These are phyloP conservation scores for Parastagonospora avenae DNA, from an alignment of 2,329 filamentous ascomycete species.

Conservation along the genomic window DNA sequence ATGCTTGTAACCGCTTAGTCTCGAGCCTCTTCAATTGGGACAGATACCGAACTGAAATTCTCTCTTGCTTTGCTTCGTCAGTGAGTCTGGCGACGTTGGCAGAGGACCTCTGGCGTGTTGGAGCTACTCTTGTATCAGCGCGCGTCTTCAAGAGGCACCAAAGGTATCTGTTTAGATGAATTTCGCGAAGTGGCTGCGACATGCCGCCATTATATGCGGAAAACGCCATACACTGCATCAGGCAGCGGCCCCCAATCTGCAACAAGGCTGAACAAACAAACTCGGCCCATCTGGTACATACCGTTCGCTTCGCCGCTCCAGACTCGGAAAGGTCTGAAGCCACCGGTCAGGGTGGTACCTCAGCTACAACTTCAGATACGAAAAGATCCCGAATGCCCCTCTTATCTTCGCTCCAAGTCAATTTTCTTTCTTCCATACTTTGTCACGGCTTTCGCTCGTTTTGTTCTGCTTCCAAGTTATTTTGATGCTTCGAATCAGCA, in stretches of 20 bases:
- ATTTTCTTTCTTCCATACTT: background rate
- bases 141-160: too few relatives aligned
- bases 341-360: constrained; percentile 30
- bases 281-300: constrained; percentile 9
- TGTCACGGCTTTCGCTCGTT: background rate
- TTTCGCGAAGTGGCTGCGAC: too few relatives aligned
- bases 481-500: background rate
- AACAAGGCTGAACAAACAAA: constrained; percentile 6
- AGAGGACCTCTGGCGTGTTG: too few relatives aligned
- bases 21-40: background rate
- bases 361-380: constrained; percentile 26
- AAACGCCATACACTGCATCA: background rate
- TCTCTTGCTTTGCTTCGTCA: background rate
- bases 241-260: constrained; percentile 8
- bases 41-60: background rate
- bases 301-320: constrained; percentile 19
- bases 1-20: constrained; percentile 3
- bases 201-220: too few relatives aligned
- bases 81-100: background rate
- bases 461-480: background rate
- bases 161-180: too few relatives aligned
- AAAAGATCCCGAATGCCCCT: constrained; percentile 5
- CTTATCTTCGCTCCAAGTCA: too few relatives aligned
- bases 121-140: too few relatives aligned
- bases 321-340: constrained; percentile 27